Evolutionary conservation across 768 basidiomycete genomes (phyloP).

Genomic region (Pleurotus pulmonarius): DNA sequence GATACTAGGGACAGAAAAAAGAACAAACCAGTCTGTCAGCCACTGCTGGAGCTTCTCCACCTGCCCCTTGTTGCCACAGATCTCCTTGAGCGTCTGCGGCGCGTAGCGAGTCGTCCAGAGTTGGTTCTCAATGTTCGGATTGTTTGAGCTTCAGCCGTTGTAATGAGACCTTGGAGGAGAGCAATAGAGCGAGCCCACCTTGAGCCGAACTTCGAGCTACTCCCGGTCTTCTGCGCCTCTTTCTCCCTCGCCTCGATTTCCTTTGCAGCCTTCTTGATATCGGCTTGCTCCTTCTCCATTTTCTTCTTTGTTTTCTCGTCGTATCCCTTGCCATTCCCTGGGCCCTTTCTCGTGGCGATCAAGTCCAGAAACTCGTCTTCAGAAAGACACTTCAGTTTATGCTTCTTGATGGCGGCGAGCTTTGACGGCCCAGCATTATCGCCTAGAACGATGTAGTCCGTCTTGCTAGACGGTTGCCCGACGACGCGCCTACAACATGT

Average conservation of each 20-base stretch:
- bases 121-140: conserved; percentile 23
- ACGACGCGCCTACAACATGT: conserved; percentile 69
- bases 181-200: conserved; percentile 26
- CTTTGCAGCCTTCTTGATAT: conserved; percentile 67
- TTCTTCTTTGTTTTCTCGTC: conserved; percentile 84
- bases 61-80: conserved; percentile 49
- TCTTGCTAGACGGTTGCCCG: conserved; percentile 42
- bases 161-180: conserved; percentile 56
- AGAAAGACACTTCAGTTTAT: conserved; percentile 66
- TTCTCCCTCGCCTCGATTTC: conserved; percentile 78
- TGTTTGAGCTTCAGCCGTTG: no score
- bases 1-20: neutral
- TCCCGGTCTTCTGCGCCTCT: neutral
- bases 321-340: conserved; percentile 38
- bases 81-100: conserved; percentile 70
- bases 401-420: conserved; percentile 81
- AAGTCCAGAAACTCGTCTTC: conserved; percentile 88
- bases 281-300: conserved; percentile 74
- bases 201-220: conserved; percentile 42
- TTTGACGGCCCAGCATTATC: conserved; percentile 87
- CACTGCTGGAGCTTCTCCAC: conserved; percentile 43
- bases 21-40: no score
- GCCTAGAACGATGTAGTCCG: conserved; percentile 86
- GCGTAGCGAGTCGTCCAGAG: conserved; percentile 60
- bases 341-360: conserved; percentile 67